phyloP scores from a whole-genome alignment of 805 yeast genomes.

The Kodamaea nitidulidarum region DNA sequence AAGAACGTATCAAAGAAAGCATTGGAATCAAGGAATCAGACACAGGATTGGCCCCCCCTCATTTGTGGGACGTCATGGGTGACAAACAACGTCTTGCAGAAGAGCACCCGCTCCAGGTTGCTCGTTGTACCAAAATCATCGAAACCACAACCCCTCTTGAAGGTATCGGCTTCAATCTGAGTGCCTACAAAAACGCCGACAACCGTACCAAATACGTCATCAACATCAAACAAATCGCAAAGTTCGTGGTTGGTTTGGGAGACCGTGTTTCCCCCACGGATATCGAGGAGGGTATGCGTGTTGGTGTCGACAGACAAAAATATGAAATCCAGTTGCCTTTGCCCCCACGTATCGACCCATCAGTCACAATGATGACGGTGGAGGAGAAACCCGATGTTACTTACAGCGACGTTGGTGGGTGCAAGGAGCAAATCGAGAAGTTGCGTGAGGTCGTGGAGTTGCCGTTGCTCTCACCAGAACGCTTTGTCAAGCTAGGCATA shows the following conservation, averaged over 20 bases:
- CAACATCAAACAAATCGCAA: constrained; percentile 96
- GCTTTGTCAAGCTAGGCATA: constrained; percentile 94
- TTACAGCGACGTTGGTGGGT: constrained; percentile 96
- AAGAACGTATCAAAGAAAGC: constrained; percentile 85
- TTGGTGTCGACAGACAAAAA: constrained; percentile 96
- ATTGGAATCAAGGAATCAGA: constrained; percentile 93
- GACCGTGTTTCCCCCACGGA: constrained; percentile 98
- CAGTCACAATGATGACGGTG: constrained; percentile 99
- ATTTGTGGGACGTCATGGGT: constrained; percentile 95
- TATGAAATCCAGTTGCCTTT: constrained; percentile 95
- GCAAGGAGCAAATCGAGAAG: constrained; percentile 97
- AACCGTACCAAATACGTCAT: constrained; percentile 91
- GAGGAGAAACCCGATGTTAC: constrained; percentile 99
- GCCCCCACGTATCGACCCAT: constrained; percentile 97
- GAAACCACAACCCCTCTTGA: constrained; percentile 43
- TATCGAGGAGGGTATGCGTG: constrained; percentile 99
- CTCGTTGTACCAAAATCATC: constrained; percentile 96
- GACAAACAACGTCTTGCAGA: constrained; percentile 89
- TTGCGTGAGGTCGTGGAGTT: constrained; percentile 93
- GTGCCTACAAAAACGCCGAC: constrained; percentile 54
- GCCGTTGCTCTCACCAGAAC: constrained; percentile 90
- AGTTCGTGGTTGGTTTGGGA: constrained; percentile 93
- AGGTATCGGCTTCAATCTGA: constrained; percentile 23
- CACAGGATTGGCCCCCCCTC: constrained; percentile 97
- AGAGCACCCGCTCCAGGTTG: constrained; percentile 96